Percentiles rank a stretch among this genome's conserved stretches.
Evolutionary conservation across 176 grass and related monocot species (phyloP).

Genomic region (Avena eriantha): DNA sequence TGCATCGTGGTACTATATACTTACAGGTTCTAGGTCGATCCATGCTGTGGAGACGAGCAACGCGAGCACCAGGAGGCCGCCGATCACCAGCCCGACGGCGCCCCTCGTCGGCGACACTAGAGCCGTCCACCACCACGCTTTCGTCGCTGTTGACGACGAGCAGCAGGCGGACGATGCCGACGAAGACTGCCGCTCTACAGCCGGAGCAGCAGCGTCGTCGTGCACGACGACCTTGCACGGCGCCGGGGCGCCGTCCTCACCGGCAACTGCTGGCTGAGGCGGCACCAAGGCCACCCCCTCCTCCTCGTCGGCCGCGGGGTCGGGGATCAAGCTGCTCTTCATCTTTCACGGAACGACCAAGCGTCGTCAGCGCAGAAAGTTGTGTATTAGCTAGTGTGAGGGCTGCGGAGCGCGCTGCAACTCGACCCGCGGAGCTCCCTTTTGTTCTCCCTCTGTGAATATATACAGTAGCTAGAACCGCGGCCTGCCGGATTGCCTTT

Average conservation of each 20-base stretch:
- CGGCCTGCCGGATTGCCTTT: no score
- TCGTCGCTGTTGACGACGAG: background rate
- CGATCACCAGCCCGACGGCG: slow-evolving; percentile 51
- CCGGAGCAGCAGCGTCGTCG: background rate
- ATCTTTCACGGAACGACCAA: background rate
- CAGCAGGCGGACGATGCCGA: background rate
- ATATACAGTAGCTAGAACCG: background rate
- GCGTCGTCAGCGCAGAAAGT: background rate
- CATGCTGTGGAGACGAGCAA: slow-evolving; percentile 32
- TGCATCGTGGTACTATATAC: background rate
- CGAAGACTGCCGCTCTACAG: background rate
- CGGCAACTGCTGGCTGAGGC: background rate
- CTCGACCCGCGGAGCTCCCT: background rate
- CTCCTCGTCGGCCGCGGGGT: background rate
- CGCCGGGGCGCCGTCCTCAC: background rate
- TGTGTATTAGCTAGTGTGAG: background rate
- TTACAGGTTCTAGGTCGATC: slow-evolving; percentile 37
- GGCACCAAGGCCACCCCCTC: background rate
- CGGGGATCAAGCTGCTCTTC: slow-evolving; percentile 1
- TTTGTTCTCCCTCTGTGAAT: background rate
- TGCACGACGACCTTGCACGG: background rate
- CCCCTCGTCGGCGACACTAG: slow-evolving; percentile 23
- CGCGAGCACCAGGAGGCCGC: slow-evolving; percentile 45
- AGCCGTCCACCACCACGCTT: background rate
- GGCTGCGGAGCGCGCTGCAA: background rate